Base-by-base conservation (phyloP, 768 basidiomycete genomes). In the Neoboletus subvelutipes region DNA sequence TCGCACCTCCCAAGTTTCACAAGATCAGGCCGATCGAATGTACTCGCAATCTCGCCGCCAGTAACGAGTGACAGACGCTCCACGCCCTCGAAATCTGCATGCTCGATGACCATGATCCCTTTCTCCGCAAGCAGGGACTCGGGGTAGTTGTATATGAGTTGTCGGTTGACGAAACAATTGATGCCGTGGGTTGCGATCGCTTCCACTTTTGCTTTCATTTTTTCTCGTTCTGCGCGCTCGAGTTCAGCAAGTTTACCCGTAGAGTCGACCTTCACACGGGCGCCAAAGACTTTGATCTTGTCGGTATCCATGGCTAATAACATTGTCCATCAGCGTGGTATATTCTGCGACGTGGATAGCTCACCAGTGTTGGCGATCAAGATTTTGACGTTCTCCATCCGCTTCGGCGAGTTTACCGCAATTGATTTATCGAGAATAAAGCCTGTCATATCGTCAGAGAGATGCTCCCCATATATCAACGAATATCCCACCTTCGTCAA, bases 201-300 rank as follows among this genome's bases (percentile, higher is more conserved):
- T 45, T 94, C 92, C 7, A 99, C 95, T 77, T 98, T 99, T 57
- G 85, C 87, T 76, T 96, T 97, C 97, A 99, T 99, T 82, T 99
- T 98, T 78, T 98, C 97, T 67, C 87, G 81, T 75, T 98, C 97
- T 7, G 97, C 97, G 12, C 95, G 88, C 73, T 99, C 97, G 18
- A 99, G 86, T 73, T 99, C 97, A 9, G 97, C 97, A 8, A 99
- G 84, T 76, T 99, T 98, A 51, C 95, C 91, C 3, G 97, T 96
- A 45, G 91, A 82, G 66, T 98, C 96, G 7, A 98, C 97, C 75
- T 94, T 93, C 60, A 98, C 87, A 37, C 94, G 83, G 0, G 97
- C 96, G 42, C 97, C 97, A 59, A 99, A 99, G 58, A 99, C 89
- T 77, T 99, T 99, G 80, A 98, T 97, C 74, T 99, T 99, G 77